phyloP scores from a whole-genome alignment of 306 rosid genomes.

The Corylus americana region DNA sequence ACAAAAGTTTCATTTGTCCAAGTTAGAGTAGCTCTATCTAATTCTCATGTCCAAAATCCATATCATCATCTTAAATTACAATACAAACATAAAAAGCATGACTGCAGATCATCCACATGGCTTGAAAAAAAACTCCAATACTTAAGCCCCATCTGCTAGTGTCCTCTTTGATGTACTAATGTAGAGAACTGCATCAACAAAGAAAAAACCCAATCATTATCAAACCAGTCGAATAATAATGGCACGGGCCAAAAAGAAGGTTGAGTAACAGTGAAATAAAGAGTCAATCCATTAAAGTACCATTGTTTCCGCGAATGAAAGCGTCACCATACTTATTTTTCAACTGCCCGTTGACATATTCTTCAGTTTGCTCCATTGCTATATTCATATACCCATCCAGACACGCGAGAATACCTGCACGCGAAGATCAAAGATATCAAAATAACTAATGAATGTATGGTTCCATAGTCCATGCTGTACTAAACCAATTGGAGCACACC shows the following conservation, averaged over 20 bases:
- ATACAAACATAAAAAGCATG: not conserved
- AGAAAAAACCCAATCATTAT: constrained; percentile 8
- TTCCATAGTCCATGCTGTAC: not conserved
- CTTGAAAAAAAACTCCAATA: not conserved
- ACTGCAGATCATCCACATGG: constrained; percentile 4
- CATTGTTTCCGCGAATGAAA: constrained; percentile 91
- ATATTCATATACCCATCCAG: constrained; percentile 98
- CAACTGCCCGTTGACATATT: constrained; percentile 89
- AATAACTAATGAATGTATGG: not conserved
- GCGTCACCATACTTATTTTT: constrained; percentile 97
- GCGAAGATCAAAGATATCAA: constrained; percentile 23
- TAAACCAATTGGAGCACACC: not conserved
- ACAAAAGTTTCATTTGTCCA: constrained; percentile 1
- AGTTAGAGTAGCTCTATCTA: not conserved
- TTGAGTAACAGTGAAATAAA: not conserved
- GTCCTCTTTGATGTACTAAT: constrained; percentile 94
- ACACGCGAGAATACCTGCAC: constrained; percentile 90
- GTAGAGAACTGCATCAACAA: constrained; percentile 73
- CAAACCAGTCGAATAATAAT: constrained; percentile 8
- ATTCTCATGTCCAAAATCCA: constrained; percentile 12
- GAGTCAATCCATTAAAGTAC: constrained; percentile 31
- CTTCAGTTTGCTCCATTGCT: constrained; percentile 99
- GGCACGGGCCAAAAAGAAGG: not conserved
- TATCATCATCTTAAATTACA: not conserved
- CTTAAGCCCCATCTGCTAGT: constrained; percentile 77